Conservation (phyloP, 768 basidiomycete genomes). For the Rhizopogon roseolus region DNA sequence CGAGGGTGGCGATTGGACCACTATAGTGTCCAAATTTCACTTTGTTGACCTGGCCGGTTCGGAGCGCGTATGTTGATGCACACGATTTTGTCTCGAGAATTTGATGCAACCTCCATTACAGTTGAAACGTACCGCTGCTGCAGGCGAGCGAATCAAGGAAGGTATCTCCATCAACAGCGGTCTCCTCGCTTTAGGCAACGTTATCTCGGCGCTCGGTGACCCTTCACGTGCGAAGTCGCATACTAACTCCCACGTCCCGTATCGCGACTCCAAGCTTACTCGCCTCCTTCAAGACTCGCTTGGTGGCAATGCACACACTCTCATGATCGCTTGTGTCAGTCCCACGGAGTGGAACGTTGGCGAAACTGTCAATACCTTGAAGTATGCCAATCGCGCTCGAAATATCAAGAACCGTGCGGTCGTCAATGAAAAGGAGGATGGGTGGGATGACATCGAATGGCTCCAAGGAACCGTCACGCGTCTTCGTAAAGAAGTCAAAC, state of each 20-base stretch:
- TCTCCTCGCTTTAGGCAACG: constrained; percentile 92
- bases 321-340: constrained; percentile 99
- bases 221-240: constrained; percentile 81
- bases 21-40: constrained; percentile 93
- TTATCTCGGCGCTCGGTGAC: constrained; percentile 96
- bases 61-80: constrained; percentile 64
- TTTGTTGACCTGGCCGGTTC: constrained; percentile 98
- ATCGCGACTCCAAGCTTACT: constrained; percentile 97
- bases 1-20: constrained; percentile 79
- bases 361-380: constrained; percentile 93
- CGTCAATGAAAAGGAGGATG: constrained; percentile 91
- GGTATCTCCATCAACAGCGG: constrained; percentile 99
- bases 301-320: constrained; percentile 94
- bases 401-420: constrained; percentile 96
- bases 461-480: constrained; percentile 82
- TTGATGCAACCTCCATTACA: constrained; percentile 26
- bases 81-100: background rate
- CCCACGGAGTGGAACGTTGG: constrained; percentile 92
- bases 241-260: constrained; percentile 88
- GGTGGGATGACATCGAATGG: constrained; percentile 99
- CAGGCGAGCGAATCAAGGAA: constrained; percentile 95
- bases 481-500: constrained; percentile 82
- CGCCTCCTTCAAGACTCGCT: constrained; percentile 76
- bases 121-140: constrained; percentile 95
- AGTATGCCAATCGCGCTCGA: constrained; percentile 94